These are phyloP conservation scores for Aphanomyces astaci DNA, from an alignment of 352 stramenopile species.

Conservation along the genomic window DNA sequence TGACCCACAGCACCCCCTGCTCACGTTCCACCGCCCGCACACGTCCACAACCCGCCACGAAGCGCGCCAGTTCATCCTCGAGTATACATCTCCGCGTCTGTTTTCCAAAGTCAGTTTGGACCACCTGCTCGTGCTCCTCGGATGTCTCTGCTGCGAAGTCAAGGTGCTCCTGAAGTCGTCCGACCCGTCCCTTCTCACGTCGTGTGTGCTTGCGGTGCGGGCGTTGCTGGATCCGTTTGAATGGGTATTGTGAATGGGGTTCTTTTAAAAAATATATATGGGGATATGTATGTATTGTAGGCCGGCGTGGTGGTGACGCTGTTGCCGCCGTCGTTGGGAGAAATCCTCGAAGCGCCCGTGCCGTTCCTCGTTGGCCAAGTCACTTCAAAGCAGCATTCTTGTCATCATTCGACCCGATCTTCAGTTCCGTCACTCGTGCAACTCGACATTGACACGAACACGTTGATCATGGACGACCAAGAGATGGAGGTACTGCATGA, in stretches of 20 bases:
- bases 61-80: conserved; percentile 49
- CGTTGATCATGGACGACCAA: conserved; percentile 67
- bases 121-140: conserved; percentile 67
- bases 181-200: conserved; percentile 67
- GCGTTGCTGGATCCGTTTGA: conserved; percentile 59
- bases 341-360: conserved; percentile 67
- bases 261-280: neutral
- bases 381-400: conserved; percentile 31
- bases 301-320: conserved; percentile 67
- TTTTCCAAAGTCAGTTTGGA: conserved; percentile 70
- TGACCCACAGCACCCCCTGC: conserved; percentile 41
- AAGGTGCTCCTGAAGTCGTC: conserved; percentile 72
- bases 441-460: conserved; percentile 77
- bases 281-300: neutral
- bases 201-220: conserved; percentile 61
- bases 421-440: conserved; percentile 69
- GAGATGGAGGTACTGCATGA: conserved; percentile 66
- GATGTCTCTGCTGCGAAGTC: conserved; percentile 62
- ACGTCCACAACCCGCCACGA: conserved; percentile 48
- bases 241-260: conserved; percentile 33
- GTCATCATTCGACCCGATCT: no score
- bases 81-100: conserved; percentile 60
- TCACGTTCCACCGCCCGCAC: conserved; percentile 73
- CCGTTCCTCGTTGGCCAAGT: conserved; percentile 71
- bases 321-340: conserved; percentile 51